A percentile compares a stretch with the other conserved stretches of the same genome.
Conservation (phyloP, 805 yeast genomes). For the Sugiyamaella smithiae region DNA sequence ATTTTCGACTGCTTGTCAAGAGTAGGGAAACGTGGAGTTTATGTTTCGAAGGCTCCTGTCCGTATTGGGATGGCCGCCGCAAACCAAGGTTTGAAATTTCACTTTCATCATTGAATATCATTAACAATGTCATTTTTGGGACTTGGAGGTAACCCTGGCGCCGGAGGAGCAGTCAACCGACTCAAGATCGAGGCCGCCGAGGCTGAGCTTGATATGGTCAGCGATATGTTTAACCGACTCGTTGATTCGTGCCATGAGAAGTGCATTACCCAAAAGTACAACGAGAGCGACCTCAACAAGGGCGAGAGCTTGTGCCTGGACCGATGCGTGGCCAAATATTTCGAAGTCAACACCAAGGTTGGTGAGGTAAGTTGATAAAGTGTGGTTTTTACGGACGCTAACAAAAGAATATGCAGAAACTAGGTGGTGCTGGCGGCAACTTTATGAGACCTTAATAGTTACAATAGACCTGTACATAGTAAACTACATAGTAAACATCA, state of each 20-base stretch:
- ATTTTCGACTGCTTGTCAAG: too few relatives aligned
- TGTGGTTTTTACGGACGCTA: too few relatives aligned
- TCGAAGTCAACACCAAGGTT: conserved; percentile 90
- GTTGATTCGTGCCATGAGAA: conserved; percentile 86
- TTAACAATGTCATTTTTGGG: conserved; percentile 43
- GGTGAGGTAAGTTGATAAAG: conserved; percentile 58
- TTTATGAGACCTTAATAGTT: conserved; percentile 27
- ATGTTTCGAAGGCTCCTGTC: too few relatives aligned
- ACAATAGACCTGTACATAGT: conserved; percentile 8
- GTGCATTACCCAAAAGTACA: conserved; percentile 66
- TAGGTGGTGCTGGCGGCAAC: conserved; percentile 38
- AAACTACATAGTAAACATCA: conserved; percentile 4
- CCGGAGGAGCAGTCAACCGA: conserved; percentile 32
- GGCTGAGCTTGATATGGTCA: conserved; percentile 94
- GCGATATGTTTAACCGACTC: conserved; percentile 92
- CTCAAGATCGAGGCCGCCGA: conserved; percentile 70
- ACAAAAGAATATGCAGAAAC: conserved; percentile 51
- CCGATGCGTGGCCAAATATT: conserved; percentile 93
- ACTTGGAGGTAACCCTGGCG: conserved; percentile 49
- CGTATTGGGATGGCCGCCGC: too few relatives aligned
- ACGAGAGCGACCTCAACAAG: conserved; percentile 71
- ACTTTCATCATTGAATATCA: background rate
- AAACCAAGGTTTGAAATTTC: too few relatives aligned
- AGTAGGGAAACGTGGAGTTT: too few relatives aligned
- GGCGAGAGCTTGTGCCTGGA: conserved; percentile 85